Base-by-base conservation (phyloP, 176 grass and related monocot genomes). In the Oryza glaberrima region DNA sequence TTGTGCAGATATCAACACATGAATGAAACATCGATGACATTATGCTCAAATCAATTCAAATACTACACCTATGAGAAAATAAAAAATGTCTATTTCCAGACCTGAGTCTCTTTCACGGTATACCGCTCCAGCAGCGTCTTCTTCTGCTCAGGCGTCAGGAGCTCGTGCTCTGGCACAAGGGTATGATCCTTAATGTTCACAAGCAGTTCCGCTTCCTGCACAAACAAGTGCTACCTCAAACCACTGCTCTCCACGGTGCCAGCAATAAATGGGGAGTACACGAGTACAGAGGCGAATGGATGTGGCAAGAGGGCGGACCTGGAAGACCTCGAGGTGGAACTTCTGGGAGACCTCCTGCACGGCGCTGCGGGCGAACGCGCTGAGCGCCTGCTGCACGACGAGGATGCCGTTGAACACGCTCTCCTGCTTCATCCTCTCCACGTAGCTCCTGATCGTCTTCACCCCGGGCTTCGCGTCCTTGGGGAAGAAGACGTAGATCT, bases 81-180 rank as follows among this genome's bases (percentile, higher is more conserved):
- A 71, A 80, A 80, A 80, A 11, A 83, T 6, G 43, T 9, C 67
- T 82, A 56, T 28, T 82, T n/a, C 23, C 73, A 14, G 34, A 99
- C 93, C 93, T 99, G 96, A 88, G 93, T 99, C 88, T 96, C 93
- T 80, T 99, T 99, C 49, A 96, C 85, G 0, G 90, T 99, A 75
- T 99, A 96, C 28, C 88, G 88, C 49, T 89, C 90, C 14, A 99
- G 72, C 51, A 99, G 81, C 9, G 78, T 82, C 83, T 89, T 96
- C 88, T 99, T 99, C 26, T 99, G 83, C 17, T 91, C 82, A 0
- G 52, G 10, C 23, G 84, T 88, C 40, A 99, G 80, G 49, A 96
- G 45, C 80, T 84, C 88, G 46, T 99, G 96, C 19, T 99, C 83
- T 11, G 93, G 93, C 40, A 99, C 88, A 19, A 99, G 88, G 4